Evolutionary conservation across 345 rosid genomes (phyloP).

Genomic region (Lumnitzera littorea): DNA sequence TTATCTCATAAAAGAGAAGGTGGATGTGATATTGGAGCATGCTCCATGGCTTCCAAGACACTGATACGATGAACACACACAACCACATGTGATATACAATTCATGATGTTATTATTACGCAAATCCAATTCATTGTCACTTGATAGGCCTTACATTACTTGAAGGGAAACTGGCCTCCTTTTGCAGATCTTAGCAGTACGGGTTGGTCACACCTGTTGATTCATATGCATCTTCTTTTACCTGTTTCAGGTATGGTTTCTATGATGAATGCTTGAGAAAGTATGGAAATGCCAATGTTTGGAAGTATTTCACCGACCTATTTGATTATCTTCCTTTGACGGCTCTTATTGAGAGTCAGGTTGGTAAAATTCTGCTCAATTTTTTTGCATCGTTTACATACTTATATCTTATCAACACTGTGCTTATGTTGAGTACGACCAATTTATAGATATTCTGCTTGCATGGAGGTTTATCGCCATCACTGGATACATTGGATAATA

Average conservation of each 20-base stretch:
- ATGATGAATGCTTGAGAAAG: conserved; percentile 91
- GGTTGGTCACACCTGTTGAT: neutral
- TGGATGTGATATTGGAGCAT: too few species aligned
- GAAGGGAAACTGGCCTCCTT: too few species aligned
- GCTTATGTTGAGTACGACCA: neutral
- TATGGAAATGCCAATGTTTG: conserved; percentile 97
- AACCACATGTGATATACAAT: too few species aligned
- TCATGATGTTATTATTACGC: too few species aligned
- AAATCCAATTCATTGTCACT: too few species aligned
- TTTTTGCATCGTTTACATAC: neutral
- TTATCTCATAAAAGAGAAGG: too few species aligned
- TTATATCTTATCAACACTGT: conserved; percentile 5
- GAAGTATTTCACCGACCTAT: conserved; percentile 87
- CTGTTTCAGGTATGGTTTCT: conserved; percentile 82
- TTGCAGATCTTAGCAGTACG: neutral
- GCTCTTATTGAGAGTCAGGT: conserved; percentile 98
- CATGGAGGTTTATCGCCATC: conserved; percentile 97
- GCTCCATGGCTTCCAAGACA: too few species aligned
- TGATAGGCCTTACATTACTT: too few species aligned
- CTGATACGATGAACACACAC: too few species aligned
- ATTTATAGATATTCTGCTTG: conserved; percentile 71
- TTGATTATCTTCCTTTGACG: conserved; percentile 86
- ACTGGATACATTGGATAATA: conserved; percentile 85
- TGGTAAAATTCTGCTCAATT: neutral
- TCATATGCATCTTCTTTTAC: neutral